Evolutionary conservation across 345 rosid genomes (phyloP).

Genomic region (Cardiospermum halicacabum): DNA sequence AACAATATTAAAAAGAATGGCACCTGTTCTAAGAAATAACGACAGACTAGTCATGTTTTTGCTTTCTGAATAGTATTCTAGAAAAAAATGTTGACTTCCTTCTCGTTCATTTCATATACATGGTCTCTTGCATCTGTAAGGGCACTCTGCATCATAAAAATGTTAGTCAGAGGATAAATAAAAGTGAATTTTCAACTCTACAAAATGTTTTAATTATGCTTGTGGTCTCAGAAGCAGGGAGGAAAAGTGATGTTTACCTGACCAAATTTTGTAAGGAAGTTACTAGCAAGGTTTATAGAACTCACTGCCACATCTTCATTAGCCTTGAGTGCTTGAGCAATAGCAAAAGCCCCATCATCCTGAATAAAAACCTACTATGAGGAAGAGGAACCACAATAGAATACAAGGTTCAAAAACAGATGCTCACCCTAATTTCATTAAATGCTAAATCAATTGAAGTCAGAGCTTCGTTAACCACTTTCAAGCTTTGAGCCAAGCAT

Average conservation of each 20-base stretch:
- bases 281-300: constrained; percentile 75
- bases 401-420: neutral
- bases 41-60: constrained; percentile 4
- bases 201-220: neutral
- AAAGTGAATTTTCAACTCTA: neutral
- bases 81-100: constrained; percentile 82
- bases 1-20: constrained; percentile 18
- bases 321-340: constrained; percentile 91
- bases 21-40: constrained; percentile 1
- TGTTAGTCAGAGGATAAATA: neutral
- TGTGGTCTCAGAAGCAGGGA: neutral
- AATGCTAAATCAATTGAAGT: constrained; percentile 83
- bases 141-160: constrained; percentile 55
- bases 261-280: constrained; percentile 91
- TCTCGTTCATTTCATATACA: constrained; percentile 90
- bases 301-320: constrained; percentile 82
- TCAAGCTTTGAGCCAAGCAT: constrained; percentile 82
- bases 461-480: constrained; percentile 93
- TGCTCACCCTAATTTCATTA: constrained; percentile 79
- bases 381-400: neutral
- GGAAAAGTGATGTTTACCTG: constrained; percentile 44
- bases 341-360: constrained; percentile 97
- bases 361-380: constrained; percentile 24
- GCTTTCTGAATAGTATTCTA: constrained; percentile 25
- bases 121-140: constrained; percentile 87